These are phyloP conservation scores for Diplogelasinospora grovesii DNA, from an alignment of 495 filamentous ascomycete species.

Conservation along the genomic window DNA sequence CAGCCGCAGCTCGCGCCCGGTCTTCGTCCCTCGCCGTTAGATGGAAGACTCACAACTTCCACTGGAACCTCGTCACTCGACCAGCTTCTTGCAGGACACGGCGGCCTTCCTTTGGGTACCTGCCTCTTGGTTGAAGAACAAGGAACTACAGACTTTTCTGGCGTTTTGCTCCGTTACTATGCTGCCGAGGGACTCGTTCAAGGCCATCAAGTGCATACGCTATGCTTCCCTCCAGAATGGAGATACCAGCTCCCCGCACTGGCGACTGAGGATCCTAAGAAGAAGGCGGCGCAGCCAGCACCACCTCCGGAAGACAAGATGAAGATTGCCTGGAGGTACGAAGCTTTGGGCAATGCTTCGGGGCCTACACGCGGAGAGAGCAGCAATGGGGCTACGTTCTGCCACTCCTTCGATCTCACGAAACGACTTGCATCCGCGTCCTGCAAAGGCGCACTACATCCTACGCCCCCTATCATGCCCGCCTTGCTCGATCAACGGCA, in stretches of 20 bases:
- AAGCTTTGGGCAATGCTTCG: conserved; percentile 58
- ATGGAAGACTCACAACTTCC: conserved; percentile 83
- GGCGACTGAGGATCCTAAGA: conserved; percentile 40
- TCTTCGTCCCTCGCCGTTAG: conserved; percentile 78
- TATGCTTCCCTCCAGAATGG: conserved; percentile 76
- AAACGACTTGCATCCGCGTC: conserved; percentile 64
- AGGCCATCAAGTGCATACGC: conserved; percentile 78
- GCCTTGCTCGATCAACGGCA: conserved; percentile 13
- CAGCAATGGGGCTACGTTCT: conserved; percentile 50
- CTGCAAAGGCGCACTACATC: conserved; percentile 39
- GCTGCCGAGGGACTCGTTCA: conserved; percentile 91
- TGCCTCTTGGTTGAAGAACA: conserved; percentile 81
- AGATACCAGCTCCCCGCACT: conserved; percentile 73
- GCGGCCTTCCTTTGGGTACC: conserved; percentile 78
- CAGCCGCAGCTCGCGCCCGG: conserved; percentile 51
- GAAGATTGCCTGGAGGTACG: conserved; percentile 99
- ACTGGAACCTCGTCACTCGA: conserved; percentile 85
- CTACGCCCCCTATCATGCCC: conserved; percentile 33
- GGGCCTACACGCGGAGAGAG: conserved; percentile 43
- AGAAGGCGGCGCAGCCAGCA: conserved; percentile 33
- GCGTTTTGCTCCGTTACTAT: conserved; percentile 77
- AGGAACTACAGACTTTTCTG: conserved; percentile 91
- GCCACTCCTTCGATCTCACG: conserved; percentile 83
- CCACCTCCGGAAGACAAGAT: conserved; percentile 60
- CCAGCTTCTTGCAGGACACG: conserved; percentile 76